Percentiles rank a stretch among this genome's conserved stretches.
Evolutionary conservation across 164 flowering plant species (phyloP).

Genomic region (Annona squamosa): DNA sequence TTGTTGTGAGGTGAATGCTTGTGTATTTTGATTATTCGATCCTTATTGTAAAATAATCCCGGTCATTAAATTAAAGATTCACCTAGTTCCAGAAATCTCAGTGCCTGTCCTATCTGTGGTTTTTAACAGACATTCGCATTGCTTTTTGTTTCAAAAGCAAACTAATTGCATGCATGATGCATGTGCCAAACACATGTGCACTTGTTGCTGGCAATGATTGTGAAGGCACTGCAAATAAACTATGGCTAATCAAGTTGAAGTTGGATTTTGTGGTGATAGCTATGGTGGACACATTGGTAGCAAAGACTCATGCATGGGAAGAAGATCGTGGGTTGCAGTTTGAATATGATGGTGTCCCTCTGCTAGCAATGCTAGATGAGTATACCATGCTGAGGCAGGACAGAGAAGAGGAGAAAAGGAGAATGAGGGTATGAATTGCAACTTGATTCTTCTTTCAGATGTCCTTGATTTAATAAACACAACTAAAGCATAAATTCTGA

Average conservation of each 20-base stretch:
- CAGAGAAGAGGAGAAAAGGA: conserved; percentile 87
- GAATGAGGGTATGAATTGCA: conserved; percentile 57
- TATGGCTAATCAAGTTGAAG: background rate
- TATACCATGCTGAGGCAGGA: conserved; percentile 94
- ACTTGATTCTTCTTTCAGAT: background rate
- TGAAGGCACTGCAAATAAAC: background rate
- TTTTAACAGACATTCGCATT: too few species aligned
- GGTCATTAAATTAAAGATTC: too few species aligned
- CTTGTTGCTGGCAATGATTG: too few species aligned
- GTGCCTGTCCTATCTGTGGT: too few species aligned
- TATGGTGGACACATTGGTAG: conserved; percentile 62
- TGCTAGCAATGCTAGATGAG: conserved; percentile 91
- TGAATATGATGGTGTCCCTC: conserved; percentile 89
- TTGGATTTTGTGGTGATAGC: conserved; percentile 29
- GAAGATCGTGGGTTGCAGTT: conserved; percentile 70
- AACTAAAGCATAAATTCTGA: too few species aligned
- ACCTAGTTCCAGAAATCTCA: too few species aligned
- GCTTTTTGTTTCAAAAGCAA: too few species aligned
- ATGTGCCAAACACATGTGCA: too few species aligned
- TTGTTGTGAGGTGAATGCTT: background rate
- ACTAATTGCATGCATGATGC: too few species aligned
- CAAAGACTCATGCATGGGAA: conserved; percentile 91
- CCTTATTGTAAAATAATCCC: too few species aligned
- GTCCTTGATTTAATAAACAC: too few species aligned
- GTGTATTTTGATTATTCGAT: background rate